Percentiles rank a stretch among this genome's conserved stretches.
Evolutionary conservation across 169 alveolate genomes (phyloP).

Genomic region (Besnoitia besnoiti): DNA sequence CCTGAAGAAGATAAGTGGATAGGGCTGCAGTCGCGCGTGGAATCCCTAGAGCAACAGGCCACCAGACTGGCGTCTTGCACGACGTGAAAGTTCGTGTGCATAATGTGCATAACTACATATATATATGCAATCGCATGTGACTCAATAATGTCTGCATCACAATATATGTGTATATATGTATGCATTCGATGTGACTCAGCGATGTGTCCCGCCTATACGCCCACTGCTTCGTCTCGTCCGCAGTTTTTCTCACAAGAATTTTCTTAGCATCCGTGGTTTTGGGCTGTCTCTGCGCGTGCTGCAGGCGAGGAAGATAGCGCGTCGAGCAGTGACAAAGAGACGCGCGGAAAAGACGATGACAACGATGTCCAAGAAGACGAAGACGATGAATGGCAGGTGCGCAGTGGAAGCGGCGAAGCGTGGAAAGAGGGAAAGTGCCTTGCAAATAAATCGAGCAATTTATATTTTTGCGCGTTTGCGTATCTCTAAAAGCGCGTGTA

Average conservation of each 20-base stretch:
- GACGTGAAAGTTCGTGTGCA: too few species aligned
- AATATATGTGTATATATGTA: background rate
- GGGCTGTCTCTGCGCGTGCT: background rate
- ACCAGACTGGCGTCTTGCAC: too few species aligned
- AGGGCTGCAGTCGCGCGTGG: too few species aligned
- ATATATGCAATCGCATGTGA: background rate
- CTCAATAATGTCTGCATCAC: background rate
- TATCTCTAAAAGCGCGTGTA: too few species aligned
- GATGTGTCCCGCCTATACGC: background rate
- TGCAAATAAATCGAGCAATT: too few species aligned
- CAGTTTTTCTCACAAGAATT: background rate
- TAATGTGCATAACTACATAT: background rate
- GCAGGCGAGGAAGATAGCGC: background rate
- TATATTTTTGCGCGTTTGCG: too few species aligned
- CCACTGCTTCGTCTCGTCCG: background rate
- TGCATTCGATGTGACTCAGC: background rate
- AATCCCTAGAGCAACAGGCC: too few species aligned
- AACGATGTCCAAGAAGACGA: conserved; percentile 42
- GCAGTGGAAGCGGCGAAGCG: background rate
- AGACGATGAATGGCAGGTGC: conserved; percentile 53
- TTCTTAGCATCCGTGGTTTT: background rate
- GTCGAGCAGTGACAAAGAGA: background rate
- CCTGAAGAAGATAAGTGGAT: too few species aligned
- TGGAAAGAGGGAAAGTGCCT: too few species aligned
- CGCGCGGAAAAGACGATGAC: background rate